Conservation (phyloP, 495 filamentous ascomycete genomes). For the Echria macrotheca region DNA sequence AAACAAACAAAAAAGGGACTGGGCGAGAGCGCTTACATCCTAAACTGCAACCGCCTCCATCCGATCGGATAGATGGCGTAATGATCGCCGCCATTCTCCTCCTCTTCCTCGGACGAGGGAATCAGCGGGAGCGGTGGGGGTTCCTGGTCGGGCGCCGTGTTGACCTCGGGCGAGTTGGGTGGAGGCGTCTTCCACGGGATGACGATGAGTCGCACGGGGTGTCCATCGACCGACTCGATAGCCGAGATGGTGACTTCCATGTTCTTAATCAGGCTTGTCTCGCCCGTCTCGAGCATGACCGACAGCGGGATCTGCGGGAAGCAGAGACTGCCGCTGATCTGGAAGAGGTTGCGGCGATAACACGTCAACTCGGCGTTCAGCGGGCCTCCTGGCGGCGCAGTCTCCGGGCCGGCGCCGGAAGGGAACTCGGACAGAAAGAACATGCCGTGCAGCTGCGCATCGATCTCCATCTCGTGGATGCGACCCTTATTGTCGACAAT, state of each 20-base stretch:
- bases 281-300: conserved; percentile 70
- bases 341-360: conserved; percentile 89
- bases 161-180: conserved; percentile 58
- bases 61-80: conserved; percentile 85
- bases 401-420: conserved; percentile 37
- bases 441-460: conserved; percentile 90
- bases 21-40: conserved; percentile 56
- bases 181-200: conserved; percentile 94
- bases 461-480: conserved; percentile 54
- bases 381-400: conserved; percentile 41
- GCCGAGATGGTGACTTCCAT: conserved; percentile 84
- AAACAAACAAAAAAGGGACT: too few relatives aligned
- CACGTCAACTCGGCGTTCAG: conserved; percentile 80
- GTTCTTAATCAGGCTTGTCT: conserved; percentile 71
- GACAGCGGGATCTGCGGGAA: conserved; percentile 69
- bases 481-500: conserved; percentile 50
- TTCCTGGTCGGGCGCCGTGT: conserved; percentile 49
- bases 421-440: conserved; percentile 91
- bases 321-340: conserved; percentile 82
- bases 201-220: conserved; percentile 84
- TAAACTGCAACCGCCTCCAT: conserved; percentile 86
- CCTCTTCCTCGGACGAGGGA: conserved; percentile 68
- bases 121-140: conserved; percentile 68
- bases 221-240: conserved; percentile 81
- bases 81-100: conserved; percentile 49